Evolutionary conservation across 768 basidiomycete genomes (phyloP).

Genomic region (Auriscalpium orientale): DNA sequence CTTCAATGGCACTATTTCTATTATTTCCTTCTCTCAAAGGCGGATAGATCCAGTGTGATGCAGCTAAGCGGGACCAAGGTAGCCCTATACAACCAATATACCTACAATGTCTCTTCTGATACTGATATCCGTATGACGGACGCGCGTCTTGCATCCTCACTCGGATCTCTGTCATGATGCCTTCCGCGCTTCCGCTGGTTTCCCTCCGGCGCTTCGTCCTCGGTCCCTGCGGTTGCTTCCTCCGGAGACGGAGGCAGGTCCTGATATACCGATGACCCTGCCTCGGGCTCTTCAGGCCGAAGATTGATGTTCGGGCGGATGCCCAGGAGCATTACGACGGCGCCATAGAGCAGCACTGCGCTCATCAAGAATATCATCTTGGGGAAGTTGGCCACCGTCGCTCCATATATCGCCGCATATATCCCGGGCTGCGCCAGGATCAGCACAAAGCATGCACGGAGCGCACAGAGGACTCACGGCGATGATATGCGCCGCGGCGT

Average conservation of each 20-base stretch:
- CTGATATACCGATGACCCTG: not conserved
- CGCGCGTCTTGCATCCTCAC: not conserved
- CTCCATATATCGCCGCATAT: slow-evolving; percentile 13
- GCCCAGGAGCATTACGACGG: slow-evolving; percentile 9
- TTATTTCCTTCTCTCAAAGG: too few species aligned
- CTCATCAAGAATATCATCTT: slow-evolving; percentile 15
- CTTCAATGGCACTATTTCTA: too few species aligned
- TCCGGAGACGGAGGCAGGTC: not conserved
- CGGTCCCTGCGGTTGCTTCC: not conserved
- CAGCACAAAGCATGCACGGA: not conserved
- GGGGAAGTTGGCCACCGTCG: slow-evolving; percentile 11
- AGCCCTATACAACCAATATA: too few species aligned
- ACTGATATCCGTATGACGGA: not conserved
- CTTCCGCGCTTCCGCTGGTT: not conserved
- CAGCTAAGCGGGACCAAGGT: too few species aligned
- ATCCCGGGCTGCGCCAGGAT: slow-evolving; percentile 9
- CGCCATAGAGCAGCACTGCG: slow-evolving; percentile 9
- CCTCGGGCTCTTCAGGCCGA: slow-evolving; percentile 3
- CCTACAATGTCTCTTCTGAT: slow-evolving; percentile 1
- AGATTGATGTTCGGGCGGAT: slow-evolving; percentile 13
- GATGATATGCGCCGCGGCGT: slow-evolving; percentile 13
- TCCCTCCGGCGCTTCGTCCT: not conserved
- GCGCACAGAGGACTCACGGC: slow-evolving; percentile 7
- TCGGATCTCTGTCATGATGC: not conserved
- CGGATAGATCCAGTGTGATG: too few species aligned